Evolutionary conservation across 2,329 filamentous ascomycete species (phyloP).

Genomic region (Pyrenophora tritici-repentis): DNA sequence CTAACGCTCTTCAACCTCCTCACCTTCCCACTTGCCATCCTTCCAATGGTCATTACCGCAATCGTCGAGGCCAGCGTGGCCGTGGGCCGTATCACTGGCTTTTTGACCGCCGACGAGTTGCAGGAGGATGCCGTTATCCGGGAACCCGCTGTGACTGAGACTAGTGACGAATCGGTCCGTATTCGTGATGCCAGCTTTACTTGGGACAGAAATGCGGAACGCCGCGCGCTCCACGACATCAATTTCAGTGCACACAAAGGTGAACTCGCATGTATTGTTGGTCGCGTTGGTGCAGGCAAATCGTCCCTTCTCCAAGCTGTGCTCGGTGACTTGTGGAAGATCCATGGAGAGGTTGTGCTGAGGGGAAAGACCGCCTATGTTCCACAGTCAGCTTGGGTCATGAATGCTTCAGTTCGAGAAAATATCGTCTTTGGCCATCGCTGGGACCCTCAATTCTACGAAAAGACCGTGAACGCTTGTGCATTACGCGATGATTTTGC

Average conservation of each 20-base stretch:
- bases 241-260: slow-evolving; percentile 89
- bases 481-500: slow-evolving; percentile 89
- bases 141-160: slow-evolving; percentile 71
- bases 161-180: slow-evolving; percentile 82
- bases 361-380: slow-evolving; percentile 88
- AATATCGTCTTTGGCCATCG: slow-evolving; percentile 97
- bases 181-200: slow-evolving; percentile 88
- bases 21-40: slow-evolving; percentile 88
- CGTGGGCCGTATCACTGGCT: slow-evolving; percentile 81
- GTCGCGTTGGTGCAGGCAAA: slow-evolving; percentile 92
- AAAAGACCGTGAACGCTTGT: slow-evolving; percentile 88
- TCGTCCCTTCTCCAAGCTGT: slow-evolving; percentile 89
- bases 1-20: slow-evolving; percentile 92
- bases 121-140: slow-evolving; percentile 79
- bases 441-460: slow-evolving; percentile 92
- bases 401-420: slow-evolving; percentile 96
- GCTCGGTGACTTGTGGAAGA: slow-evolving; percentile 90
- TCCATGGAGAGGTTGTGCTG: slow-evolving; percentile 79
- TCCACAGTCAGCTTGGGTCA: slow-evolving; percentile 91
- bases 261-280: slow-evolving; percentile 89
- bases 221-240: slow-evolving; percentile 75
- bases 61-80: slow-evolving; percentile 97
- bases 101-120: slow-evolving; percentile 85
- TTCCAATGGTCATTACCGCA: slow-evolving; percentile 97
- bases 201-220: slow-evolving; percentile 82